A percentile compares a stretch with the other conserved stretches of the same genome.
Conservation (phyloP, 192 early-diverging fungal species). For the Tieghemiomyces parasiticus region DNA sequence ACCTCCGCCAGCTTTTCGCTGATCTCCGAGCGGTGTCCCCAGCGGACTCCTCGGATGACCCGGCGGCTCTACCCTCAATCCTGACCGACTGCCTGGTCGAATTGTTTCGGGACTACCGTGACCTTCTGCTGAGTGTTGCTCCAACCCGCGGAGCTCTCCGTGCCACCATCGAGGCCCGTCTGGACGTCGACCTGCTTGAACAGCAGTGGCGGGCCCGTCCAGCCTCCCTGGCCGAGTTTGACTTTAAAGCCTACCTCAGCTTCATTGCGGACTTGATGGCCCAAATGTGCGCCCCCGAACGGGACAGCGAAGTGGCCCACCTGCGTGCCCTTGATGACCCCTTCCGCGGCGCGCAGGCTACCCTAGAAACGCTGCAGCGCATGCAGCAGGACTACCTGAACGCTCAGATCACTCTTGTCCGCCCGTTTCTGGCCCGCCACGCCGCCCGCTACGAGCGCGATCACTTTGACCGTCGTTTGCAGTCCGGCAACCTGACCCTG, state of each 20-base stretch:
- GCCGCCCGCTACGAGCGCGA: conserved; percentile 60
- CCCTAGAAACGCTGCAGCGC: conserved; percentile 45
- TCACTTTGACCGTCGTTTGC: conserved; percentile 45
- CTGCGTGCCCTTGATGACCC: conserved; percentile 18
- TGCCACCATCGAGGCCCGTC: conserved; percentile 37
- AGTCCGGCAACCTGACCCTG: conserved; percentile 25
- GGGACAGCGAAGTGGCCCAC: conserved; percentile 39
- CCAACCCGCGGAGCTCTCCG: conserved; percentile 33
- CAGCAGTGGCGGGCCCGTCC: conserved; percentile 41
- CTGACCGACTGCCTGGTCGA: background rate
- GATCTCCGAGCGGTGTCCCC: background rate
- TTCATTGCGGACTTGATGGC: conserved; percentile 42
- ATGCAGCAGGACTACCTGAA: conserved; percentile 79
- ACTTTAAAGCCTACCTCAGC: conserved; percentile 27
- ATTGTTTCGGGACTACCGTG: conserved; percentile 11
- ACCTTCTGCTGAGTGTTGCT: conserved; percentile 52
- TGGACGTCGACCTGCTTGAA: conserved; percentile 50
- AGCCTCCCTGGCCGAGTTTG: conserved; percentile 19
- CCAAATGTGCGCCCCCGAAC: conserved; percentile 60
- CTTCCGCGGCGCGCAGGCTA: conserved; percentile 26
- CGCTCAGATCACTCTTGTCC: conserved; percentile 44
- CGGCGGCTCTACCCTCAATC: background rate
- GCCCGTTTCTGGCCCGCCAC: conserved; percentile 48
- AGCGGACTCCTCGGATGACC: background rate
- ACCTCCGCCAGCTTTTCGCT: background rate